Conservation (phyloP, 225 moss, liverwort and hornwort species). For the Ulota crispa region DNA sequence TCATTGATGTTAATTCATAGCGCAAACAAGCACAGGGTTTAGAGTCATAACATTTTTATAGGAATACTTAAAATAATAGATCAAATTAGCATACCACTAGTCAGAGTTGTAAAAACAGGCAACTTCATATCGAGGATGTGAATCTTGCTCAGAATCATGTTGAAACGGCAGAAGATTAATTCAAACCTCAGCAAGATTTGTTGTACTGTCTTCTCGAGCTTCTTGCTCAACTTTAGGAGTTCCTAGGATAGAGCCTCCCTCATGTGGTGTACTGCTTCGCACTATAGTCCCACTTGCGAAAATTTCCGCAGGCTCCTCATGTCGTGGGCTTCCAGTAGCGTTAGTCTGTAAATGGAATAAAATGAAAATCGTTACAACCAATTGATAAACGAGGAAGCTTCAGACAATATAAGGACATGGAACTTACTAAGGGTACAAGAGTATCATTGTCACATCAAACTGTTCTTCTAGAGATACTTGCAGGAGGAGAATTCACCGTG, state of each 20-base stretch:
- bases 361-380: background rate
- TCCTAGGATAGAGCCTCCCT: conserved; percentile 47
- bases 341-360: conserved; percentile 26
- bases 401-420: background rate
- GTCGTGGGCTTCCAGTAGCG: conserved; percentile 38
- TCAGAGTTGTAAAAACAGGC: background rate
- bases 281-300: conserved; percentile 71
- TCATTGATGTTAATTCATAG: too few species aligned
- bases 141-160: background rate
- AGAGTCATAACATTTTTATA: too few species aligned
- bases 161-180: background rate
- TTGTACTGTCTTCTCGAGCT: conserved; percentile 75
- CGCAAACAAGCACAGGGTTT: too few species aligned
- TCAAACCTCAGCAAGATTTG: conserved; percentile 80
- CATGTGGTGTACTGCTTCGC: conserved; percentile 57
- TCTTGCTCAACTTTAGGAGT: conserved; percentile 60
- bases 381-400: background rate
- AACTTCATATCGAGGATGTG: background rate
- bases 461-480: background rate
- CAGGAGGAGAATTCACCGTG: conserved; percentile 24
- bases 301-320: conserved; percentile 65
- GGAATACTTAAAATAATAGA: background rate
- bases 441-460: background rate
- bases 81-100: background rate
- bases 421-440: background rate